Percentiles rank a stretch among this genome's conserved stretches.
Conservation (phyloP, 2,329 filamentous ascomycete species). For the Alternaria gansuensis region DNA sequence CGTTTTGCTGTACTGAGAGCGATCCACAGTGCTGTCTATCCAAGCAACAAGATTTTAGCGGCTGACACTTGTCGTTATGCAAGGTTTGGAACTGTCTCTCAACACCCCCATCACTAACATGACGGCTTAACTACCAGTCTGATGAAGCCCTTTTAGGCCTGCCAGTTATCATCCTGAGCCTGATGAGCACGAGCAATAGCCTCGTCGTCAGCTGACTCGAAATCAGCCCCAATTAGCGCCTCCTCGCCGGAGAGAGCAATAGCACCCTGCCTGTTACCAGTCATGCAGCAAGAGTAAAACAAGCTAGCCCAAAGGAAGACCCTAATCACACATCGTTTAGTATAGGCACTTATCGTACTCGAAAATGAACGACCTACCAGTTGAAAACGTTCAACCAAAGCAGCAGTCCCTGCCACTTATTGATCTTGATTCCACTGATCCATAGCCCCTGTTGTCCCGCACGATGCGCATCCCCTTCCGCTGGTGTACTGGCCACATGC, state of each 20-base stretch:
- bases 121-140: not conserved
- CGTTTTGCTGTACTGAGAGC: not conserved
- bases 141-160: constrained; percentile 5
- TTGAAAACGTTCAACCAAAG: constrained; percentile 38
- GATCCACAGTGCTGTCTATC: not conserved
- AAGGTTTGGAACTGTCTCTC: not conserved
- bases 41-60: not conserved
- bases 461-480: constrained; percentile 13
- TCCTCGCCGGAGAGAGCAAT: constrained; percentile 39
- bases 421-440: constrained; percentile 35
- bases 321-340: constrained; percentile 18
- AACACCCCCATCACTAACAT: not conserved
- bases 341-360: not conserved
- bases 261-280: constrained; percentile 28
- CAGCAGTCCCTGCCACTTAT: constrained; percentile 30
- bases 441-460: constrained; percentile 25
- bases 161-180: constrained; percentile 34
- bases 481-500: constrained; percentile 16
- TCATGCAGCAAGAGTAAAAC: constrained; percentile 43
- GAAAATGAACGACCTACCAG: constrained; percentile 27
- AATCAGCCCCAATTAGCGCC: constrained; percentile 24
- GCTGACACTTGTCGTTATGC: not conserved
- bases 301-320: constrained; percentile 38
- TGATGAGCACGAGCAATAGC: constrained; percentile 32
- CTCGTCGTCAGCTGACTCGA: constrained; percentile 29